Evolutionary conservation across 2,329 filamentous ascomycete genomes (phyloP), one percentile per base, ranked within the genome.

Genomic region (Paraconiothyrium brasiliense): DNA sequence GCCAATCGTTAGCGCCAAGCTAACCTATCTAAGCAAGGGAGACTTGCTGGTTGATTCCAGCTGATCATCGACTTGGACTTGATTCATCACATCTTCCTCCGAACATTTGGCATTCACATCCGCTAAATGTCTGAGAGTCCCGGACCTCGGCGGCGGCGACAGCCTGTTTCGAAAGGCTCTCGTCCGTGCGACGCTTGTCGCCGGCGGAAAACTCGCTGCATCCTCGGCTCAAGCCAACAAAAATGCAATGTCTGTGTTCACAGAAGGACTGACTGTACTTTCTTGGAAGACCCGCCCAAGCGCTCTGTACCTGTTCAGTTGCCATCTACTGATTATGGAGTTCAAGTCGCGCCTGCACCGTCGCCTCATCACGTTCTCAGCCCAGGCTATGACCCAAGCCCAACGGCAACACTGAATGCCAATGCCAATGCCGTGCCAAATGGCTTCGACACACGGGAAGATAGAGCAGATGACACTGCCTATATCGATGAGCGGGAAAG

Each of bases 121-220:
- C 35, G 10, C 35, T 44, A 16, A 1, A 44, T 44, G 41, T 22
- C 41, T 9, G 41, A 44, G n/a, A 44, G 41, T 22, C 20, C 41
- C 20, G 8, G 20, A 16, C 41, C 41, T 22, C 11, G 41, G 8
- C 16, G 41, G 41, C 5, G 41, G 20, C 14, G 41, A 22, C 20
- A n/a, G 16, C 41, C 20, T 49, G 22, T n/a, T 49, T 49, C 47
- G 6, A 46, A 41, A 47, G 85, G 76, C 3, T 16, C 30, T 20
- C 60, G 62, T 9, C 62, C 62, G 10, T 65, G 62, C 57, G 62
- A 65, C 48, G 35, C 48, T 13, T 65, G 62, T 46, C 56, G 62
- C 24, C 60, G 57, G 32, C 52, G 62, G 27, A 65, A 65, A 43
- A 60, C 60, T n/a, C 57, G 62, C 16, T 65, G 62, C 52, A 50